Percentiles rank a stretch among this genome's conserved stretches.
Evolutionary conservation across 2,329 filamentous ascomycete species (phyloP).

Genomic region (Ceratocystis colombiana): DNA sequence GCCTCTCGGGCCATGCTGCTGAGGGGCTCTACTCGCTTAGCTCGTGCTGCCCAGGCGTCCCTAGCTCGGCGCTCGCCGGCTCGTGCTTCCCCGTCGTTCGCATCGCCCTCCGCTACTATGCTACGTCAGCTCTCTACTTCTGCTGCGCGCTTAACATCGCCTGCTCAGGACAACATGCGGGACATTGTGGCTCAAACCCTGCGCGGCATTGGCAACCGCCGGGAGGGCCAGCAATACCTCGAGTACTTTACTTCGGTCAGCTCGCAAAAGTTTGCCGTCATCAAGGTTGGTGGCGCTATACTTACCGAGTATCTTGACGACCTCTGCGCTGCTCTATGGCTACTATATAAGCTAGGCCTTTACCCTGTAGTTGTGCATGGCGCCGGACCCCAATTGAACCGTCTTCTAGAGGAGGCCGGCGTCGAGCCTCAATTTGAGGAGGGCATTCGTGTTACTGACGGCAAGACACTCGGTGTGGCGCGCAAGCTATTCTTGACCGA

Average conservation of each 20-base stretch:
- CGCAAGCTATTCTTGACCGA: constrained; percentile 90
- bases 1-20: constrained; percentile 21
- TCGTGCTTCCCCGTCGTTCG: constrained; percentile 4
- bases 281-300: constrained; percentile 95
- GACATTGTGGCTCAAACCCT: constrained; percentile 48
- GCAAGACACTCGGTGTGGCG: constrained; percentile 83
- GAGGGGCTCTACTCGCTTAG: constrained; percentile 11
- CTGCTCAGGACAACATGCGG: constrained; percentile 29
- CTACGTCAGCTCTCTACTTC: constrained; percentile 23
- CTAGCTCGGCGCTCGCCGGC: constrained; percentile 6
- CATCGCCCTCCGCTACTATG: constrained; percentile 9
- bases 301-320: constrained; percentile 89
- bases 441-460: constrained; percentile 89
- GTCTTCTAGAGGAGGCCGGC: constrained; percentile 75
- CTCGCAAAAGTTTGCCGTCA: constrained; percentile 93
- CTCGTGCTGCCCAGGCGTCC: constrained; percentile 15
- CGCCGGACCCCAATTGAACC: constrained; percentile 89
- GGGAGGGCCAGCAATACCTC: constrained; percentile 94
- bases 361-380: constrained; percentile 95
- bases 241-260: constrained; percentile 95
- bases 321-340: constrained; percentile 76
- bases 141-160: constrained; percentile 24
- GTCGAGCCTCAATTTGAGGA: constrained; percentile 95
- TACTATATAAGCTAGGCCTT: constrained; percentile 87
- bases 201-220: constrained; percentile 91